A percentile compares a stretch with the other conserved stretches of the same genome.
Conservation (phyloP, 148 eudicot genomes). For the Rhododendron vialii region DNA sequence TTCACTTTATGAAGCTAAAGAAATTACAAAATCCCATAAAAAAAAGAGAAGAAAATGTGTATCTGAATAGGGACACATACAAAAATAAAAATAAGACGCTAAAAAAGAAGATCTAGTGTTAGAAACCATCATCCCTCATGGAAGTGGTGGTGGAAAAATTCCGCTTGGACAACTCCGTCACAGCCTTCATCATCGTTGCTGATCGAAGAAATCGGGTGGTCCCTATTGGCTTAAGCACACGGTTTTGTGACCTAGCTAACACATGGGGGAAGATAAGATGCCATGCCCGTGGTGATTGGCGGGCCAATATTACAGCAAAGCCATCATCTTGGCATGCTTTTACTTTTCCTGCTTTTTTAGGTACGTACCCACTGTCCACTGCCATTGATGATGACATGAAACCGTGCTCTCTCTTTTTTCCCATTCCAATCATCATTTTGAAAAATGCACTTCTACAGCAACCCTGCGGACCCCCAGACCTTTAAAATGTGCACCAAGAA, state of each 20-base stretch:
- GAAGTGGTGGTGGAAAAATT: neutral
- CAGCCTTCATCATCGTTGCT: neutral
- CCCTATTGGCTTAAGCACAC: neutral
- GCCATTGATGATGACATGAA: constrained; percentile 4
- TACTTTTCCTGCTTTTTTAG: neutral
- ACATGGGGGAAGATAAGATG: neutral
- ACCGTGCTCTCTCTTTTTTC: neutral
- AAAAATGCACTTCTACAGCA: neutral
- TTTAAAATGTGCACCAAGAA: neutral
- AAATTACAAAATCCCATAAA: neutral
- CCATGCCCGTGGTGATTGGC: neutral
- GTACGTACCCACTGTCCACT: too few relatives aligned
- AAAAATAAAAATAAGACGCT: neutral
- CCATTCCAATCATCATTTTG: neutral
- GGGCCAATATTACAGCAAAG: constrained; percentile 10
- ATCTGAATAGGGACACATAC: neutral
- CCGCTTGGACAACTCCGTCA: too few relatives aligned
- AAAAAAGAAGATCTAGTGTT: too few relatives aligned
- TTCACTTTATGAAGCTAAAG: neutral
- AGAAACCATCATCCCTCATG: too few relatives aligned
- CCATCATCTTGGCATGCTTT: neutral
- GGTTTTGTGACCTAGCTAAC: neutral
- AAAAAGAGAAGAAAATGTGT: too few relatives aligned
- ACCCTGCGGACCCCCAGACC: neutral
- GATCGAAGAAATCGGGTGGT: neutral